Conservation (phyloP, 768 basidiomycete species). For the Trichaptum fuscoviolaceum region DNA sequence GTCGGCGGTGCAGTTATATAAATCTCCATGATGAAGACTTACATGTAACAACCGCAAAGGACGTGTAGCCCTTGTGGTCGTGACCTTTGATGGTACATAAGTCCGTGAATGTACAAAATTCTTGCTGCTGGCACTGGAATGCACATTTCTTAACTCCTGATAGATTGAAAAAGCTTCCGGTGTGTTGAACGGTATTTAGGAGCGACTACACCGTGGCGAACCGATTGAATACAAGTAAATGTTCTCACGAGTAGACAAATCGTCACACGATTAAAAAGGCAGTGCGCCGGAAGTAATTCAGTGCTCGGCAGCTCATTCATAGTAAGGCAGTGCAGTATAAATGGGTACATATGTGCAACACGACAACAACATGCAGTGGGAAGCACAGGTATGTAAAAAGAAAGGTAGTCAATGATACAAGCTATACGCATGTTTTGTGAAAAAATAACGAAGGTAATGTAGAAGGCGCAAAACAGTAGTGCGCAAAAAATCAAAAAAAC, state of each 20-base stretch:
- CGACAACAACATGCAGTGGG: neutral
- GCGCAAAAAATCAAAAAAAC: neutral
- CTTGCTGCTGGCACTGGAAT: no score
- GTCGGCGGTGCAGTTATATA: neutral
- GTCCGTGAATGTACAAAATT: no score
- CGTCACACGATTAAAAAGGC: neutral
- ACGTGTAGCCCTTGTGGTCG: no score
- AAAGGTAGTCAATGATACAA: neutral
- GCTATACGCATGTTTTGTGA: neutral
- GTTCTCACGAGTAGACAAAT: no score
- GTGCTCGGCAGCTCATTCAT: neutral
- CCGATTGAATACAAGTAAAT: no score
- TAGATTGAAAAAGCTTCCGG: no score
- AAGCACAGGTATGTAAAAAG: neutral
- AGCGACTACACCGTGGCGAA: no score
- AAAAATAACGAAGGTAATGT: neutral
- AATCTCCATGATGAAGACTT: neutral
- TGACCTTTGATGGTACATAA: no score
- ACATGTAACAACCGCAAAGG: no score
- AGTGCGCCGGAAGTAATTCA: neutral
- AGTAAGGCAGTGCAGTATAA: neutral
- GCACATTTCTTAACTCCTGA: no score
- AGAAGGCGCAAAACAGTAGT: neutral
- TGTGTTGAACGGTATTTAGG: no score
- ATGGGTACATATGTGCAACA: neutral